Base-by-base conservation (phyloP, 2,329 filamentous ascomycete genomes). In the Aurifilum marmelostoma region DNA sequence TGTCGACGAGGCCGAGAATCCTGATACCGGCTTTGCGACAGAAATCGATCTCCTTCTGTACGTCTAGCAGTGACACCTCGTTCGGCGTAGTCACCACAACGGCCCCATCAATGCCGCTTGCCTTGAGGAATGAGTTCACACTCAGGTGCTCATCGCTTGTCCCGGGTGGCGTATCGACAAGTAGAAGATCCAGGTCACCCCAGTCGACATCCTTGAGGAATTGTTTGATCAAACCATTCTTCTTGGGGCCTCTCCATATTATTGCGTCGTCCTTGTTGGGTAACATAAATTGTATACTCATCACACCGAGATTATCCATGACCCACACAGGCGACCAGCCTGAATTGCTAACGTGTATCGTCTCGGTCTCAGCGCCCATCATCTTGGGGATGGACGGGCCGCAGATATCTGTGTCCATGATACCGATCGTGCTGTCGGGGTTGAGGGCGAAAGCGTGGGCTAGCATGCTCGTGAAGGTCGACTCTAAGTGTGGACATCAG, bases 331-430 rank as follows among this genome's bases (percentile, higher is more conserved):
- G 96, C 76, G 91, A 93, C 96, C 94, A 97, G 2, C 96, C 96
- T 0, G 91, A 88, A 66, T 88, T 91, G 77, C 91, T 96, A 66
- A 97, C 89, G 78, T 99, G 96, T 65, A 99, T 96, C 1, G 92
- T 97, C 81, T 99, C 95, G 34, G 89, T 83, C 80, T 97, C 94
- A 0, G 97, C 95, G 43, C 96, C 96, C 90, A 99, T 94, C 95
- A 99, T 98, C 83, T 97, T 97, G 27, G 96, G 96, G 75, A 99
- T 97, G 72, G 90, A 93, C 0, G 96, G 96, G 0, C 96, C 96
- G 81, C 94, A 97, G 72, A 99, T 97, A 79, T 99, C 96, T 8
- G 96, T 97, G 80, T 99, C 96, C 93, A 98, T 97, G 74, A 99
- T 91, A 27, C 95, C 96, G 37, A 99, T 92, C 1, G 89, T 93